A percentile compares a stretch with the other conserved stretches of the same genome.
Conservation (phyloP, 1,284 basidiomycete genomes). For the Ceratobasidium papillatum region DNA sequence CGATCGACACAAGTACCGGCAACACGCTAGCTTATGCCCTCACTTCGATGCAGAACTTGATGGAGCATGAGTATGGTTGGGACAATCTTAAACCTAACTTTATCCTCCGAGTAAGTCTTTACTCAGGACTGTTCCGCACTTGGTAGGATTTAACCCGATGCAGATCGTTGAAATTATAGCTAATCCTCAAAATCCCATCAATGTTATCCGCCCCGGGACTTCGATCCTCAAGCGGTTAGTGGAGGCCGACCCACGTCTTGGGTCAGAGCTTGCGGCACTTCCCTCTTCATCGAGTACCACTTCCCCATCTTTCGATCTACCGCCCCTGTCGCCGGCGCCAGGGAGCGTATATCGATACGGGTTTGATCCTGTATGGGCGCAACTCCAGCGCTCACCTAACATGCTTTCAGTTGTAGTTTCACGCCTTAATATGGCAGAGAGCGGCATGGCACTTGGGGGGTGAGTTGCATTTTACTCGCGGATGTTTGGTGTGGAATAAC, state of each 20-base stretch:
- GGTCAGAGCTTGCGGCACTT: slow-evolving; percentile 61
- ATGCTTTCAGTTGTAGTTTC: slow-evolving; percentile 80
- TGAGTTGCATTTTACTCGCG: slow-evolving; percentile 51
- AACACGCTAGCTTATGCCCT: slow-evolving; percentile 91
- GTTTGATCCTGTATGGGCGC: slow-evolving; percentile 81
- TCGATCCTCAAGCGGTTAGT: slow-evolving; percentile 89
- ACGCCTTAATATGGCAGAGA: slow-evolving; percentile 81
- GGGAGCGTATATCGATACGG: slow-evolving; percentile 82
- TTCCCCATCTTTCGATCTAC: slow-evolving; percentile 55
- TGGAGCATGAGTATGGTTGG: slow-evolving; percentile 87
- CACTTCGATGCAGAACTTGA: slow-evolving; percentile 83
- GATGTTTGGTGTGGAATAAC: not conserved
- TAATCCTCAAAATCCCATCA: slow-evolving; percentile 80
- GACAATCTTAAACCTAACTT: slow-evolving; percentile 73
- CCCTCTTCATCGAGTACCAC: slow-evolving; percentile 60
- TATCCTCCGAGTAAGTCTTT: slow-evolving; percentile 63
- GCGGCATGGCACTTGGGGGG: slow-evolving; percentile 86
- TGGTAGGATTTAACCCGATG: slow-evolving; percentile 44
- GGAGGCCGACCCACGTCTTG: slow-evolving; percentile 75
- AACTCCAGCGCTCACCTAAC: slow-evolving; percentile 62
- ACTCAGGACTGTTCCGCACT: not conserved
- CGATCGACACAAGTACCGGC: slow-evolving; percentile 75
- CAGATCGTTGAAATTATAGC: slow-evolving; percentile 81
- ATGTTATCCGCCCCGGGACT: slow-evolving; percentile 96
- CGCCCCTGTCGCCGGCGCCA: slow-evolving; percentile 52